Evolutionary conservation across 164 flowering plant genomes (phyloP), one percentile per base, ranked within the genome.

Genomic region (Aristolochia contorta): DNA sequence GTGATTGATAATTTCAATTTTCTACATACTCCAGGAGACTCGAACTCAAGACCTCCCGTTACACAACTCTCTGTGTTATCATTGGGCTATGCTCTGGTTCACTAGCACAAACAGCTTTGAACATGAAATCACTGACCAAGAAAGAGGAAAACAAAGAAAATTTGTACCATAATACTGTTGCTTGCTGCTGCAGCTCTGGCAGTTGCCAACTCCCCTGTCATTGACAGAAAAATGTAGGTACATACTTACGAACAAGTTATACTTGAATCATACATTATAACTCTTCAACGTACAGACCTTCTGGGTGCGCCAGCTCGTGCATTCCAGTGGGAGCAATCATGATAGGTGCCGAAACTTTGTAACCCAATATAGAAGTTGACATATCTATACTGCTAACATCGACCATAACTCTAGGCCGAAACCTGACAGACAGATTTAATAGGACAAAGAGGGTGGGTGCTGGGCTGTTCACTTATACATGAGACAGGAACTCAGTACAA

Each of bases 261-360:
- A 32, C 24, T n/a, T 47, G 18, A 32, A 50, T 27, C 46, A 19
- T 8, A 15, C 3, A n/a, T 24, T n/a, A 19, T 16, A 14, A 41
- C 13, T 20, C 5, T 14, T 4, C 30, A 2, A 25, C n/a, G 30
- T 62, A 3, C 30, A 43, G 22, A 89, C 93, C 96, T 64, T 87
- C 87, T 66, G 94, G 92, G 66, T 87, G 97, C 63, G 97, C 97
- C 94, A 87, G 84, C 64, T 87, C 85, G 72, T 85, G 94, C 86
- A 90, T 80, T 47, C 90, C 95, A 24, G 89, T 85, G 1, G 95
- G 97, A 64, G 95, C 90, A 78, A 90, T 74, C 97, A 87, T 85
- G 67, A 90, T 90, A 4, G 97, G 95, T 89, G 85, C 85, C 22
- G 95, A 84, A 22, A 87, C 80, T 56, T 84, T 87, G 80, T 74